Percentiles rank a stretch among this genome's conserved stretches.
phyloP scores from a whole-genome alignment of 2,329 filamentous ascomycete genomes.

The Stachybotrys chlorohalonatus region DNA sequence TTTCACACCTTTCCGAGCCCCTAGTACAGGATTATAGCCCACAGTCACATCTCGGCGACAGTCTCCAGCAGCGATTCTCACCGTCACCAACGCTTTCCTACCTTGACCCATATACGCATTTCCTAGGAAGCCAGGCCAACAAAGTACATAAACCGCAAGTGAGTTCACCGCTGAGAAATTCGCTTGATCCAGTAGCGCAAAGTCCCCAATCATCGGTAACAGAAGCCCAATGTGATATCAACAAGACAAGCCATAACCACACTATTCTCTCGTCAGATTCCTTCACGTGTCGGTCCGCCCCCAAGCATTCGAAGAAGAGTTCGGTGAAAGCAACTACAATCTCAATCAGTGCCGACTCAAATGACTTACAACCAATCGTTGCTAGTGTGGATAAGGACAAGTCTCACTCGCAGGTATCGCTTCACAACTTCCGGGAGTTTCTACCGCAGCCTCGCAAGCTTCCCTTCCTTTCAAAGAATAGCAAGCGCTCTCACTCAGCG shows the following conservation, averaged over 20 bases:
- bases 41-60: not conserved
- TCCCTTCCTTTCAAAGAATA: conserved; percentile 12
- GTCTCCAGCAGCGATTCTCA: not conserved
- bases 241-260: not conserved
- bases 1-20: not conserved
- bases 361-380: not conserved
- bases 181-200: conserved; percentile 2
- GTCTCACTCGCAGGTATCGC: not conserved
- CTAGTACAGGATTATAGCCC: not conserved
- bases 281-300: too few species aligned
- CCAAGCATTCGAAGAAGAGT: too few species aligned
- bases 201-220: not conserved
- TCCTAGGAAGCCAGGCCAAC: not conserved
- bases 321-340: not conserved
- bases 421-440: conserved; percentile 11
- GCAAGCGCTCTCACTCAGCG: not conserved
- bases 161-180: conserved; percentile 3
- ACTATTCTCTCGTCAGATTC: too few species aligned
- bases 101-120: not conserved
- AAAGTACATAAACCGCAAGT: not conserved
- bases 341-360: not conserved
- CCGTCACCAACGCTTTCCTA: not conserved
- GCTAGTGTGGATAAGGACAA: not conserved
- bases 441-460: conserved; percentile 21
- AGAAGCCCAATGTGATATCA: not conserved